Evolutionary conservation across 1,139 yeast genomes (phyloP).

Genomic region (Candida sp.): DNA sequence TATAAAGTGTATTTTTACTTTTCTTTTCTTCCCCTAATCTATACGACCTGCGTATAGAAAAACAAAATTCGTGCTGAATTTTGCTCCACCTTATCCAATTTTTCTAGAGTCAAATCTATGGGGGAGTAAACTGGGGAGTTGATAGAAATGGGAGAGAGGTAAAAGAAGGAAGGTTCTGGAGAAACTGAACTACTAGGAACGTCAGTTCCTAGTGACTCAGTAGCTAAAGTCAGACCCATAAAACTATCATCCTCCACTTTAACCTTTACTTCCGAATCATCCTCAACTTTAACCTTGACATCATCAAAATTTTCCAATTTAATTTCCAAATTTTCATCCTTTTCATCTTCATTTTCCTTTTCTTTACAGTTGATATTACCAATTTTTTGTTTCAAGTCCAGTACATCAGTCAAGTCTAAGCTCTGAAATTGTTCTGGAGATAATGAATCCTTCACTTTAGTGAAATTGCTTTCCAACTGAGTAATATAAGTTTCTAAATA

Average conservation of each 20-base stretch:
- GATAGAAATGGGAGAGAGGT: constrained; percentile 42
- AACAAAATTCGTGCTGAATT: constrained; percentile 50
- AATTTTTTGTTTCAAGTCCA: constrained; percentile 30
- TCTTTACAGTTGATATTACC: constrained; percentile 23
- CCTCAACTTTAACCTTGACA: background rate
- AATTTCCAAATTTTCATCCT: constrained; percentile 4
- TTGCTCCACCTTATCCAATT: constrained; percentile 44
- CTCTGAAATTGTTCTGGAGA: constrained; percentile 12
- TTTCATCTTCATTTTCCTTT: constrained; percentile 5
- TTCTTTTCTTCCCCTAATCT: no score
- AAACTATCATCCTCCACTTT: no score
- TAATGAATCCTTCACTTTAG: constrained; percentile 20
- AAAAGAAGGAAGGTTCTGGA: constrained; percentile 8
- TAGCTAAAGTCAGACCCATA: no score
- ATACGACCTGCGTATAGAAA: no score
- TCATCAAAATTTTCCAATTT: constrained; percentile 13
- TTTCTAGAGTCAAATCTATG: constrained; percentile 34
- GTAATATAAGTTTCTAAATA: constrained; percentile 67
- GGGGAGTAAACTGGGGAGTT: constrained; percentile 42
- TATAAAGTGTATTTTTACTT: background rate
- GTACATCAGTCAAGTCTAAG: constrained; percentile 19
- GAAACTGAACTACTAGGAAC: background rate
- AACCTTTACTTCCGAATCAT: no score
- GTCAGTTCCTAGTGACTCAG: background rate
- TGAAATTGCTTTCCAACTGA: constrained; percentile 41